Evolutionary conservation across 768 basidiomycete species (phyloP).

Genomic region (Suillus fuscotomentosus): DNA sequence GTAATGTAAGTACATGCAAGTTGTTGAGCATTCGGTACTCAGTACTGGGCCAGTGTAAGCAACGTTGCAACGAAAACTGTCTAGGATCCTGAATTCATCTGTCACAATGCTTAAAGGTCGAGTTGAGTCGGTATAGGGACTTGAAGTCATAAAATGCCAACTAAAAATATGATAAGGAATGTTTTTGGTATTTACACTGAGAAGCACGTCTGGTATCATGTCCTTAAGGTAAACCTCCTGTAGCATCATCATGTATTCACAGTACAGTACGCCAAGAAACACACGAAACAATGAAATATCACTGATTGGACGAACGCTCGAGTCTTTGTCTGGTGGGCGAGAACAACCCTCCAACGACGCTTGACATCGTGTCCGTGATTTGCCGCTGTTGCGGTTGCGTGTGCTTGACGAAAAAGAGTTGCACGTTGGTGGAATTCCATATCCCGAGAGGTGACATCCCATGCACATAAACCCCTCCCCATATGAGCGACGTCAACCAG

Average conservation of each 20-base stretch:
- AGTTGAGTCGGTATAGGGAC: neutral
- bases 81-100: neutral
- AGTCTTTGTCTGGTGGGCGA: conserved; percentile 38
- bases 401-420: conserved; percentile 90
- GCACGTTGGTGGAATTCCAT: conserved; percentile 89
- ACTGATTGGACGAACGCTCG: conserved; percentile 20
- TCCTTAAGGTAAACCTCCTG: neutral
- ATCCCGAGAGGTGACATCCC: conserved; percentile 84
- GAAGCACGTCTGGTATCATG: neutral
- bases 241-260: neutral
- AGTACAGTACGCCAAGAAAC: neutral
- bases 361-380: conserved; percentile 76
- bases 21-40: neutral
- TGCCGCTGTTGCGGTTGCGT: conserved; percentile 66
- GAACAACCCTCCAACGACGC: conserved; percentile 77
- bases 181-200: neutral
- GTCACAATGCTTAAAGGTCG: neutral
- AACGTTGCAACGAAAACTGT: neutral
- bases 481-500: conserved; percentile 91
- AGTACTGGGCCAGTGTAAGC: neutral
- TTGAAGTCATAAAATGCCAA: neutral
- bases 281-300: neutral
- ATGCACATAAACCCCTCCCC: conserved; percentile 94
- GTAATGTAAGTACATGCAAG: neutral
- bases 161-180: neutral